A percentile compares a stretch with the other conserved stretches of the same genome.
These are phyloP conservation scores for Botrytis aclada DNA, from an alignment of 2,329 filamentous ascomycete genomes.

Conservation along the genomic window DNA sequence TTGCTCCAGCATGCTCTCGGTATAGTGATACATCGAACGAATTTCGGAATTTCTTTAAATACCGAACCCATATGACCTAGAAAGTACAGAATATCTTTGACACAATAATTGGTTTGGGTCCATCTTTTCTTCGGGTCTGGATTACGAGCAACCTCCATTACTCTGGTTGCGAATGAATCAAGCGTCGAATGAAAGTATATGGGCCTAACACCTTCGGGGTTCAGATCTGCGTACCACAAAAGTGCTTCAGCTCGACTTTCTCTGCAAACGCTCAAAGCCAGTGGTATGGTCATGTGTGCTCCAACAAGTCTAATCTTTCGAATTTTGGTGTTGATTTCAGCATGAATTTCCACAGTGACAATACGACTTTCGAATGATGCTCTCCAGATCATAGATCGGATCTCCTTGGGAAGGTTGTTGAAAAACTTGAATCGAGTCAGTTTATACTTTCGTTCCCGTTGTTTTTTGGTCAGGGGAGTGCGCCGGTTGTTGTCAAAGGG, in stretches of 20 bases:
- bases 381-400: neutral
- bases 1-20: neutral
- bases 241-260: neutral
- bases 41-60: neutral
- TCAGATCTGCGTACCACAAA: neutral
- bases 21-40: neutral
- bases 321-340: neutral
- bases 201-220: neutral
- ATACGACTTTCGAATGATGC: neutral
- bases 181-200: neutral
- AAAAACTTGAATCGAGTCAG: neutral
- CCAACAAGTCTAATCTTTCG: neutral
- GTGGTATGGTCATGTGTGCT: neutral
- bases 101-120: neutral
- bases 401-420: neutral
- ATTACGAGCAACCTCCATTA: neutral
- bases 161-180: neutral
- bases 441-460: neutral
- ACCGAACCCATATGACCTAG: neutral
- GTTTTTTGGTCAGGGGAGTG: neutral
- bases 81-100: neutral
- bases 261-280: neutral
- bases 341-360: neutral
- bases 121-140: neutral
- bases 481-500: neutral